A percentile compares a stretch with the other conserved stretches of the same genome.
These are phyloP conservation scores for Aurinia saxatilis DNA, from an alignment of 345 rosid genomes.

Conservation along the genomic window DNA sequence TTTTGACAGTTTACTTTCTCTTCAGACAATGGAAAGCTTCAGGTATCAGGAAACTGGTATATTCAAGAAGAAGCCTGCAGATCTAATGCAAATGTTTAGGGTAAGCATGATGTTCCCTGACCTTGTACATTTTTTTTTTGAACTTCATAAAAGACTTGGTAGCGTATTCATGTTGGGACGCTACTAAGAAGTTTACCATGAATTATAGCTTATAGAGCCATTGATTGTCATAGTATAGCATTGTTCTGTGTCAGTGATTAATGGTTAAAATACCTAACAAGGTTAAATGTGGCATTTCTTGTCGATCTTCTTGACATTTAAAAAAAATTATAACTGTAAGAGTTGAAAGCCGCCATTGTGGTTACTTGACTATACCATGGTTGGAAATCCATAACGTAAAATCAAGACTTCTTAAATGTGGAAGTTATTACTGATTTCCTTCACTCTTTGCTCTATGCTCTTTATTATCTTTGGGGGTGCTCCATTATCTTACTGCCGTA, in stretches of 20 bases:
- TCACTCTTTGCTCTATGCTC: not conserved
- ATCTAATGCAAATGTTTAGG: constrained; percentile 92
- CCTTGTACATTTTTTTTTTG: not conserved
- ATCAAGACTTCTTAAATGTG: not conserved
- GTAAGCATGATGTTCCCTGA: constrained; percentile 36
- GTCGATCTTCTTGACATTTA: not conserved
- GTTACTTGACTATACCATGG: not conserved
- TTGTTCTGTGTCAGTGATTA: not conserved
- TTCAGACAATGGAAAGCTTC: constrained; percentile 95
- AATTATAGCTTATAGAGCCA: not conserved
- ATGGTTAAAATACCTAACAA: no score
- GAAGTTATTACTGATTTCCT: not conserved
- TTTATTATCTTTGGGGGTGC: not conserved
- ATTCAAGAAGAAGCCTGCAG: constrained; percentile 83
- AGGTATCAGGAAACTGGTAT: constrained; percentile 77
- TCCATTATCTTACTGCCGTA: constrained; percentile 1
- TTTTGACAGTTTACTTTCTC: constrained; percentile 15
- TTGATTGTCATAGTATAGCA: not conserved
- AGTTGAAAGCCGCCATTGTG: not conserved
- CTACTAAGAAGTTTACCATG: not conserved
- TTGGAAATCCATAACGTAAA: not conserved
- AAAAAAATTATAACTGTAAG: not conserved
- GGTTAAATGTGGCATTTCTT: not conserved
- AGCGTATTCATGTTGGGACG: not conserved
- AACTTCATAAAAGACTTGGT: not conserved